phyloP scores from a whole-genome alignment of 805 yeast species.

The Debaryomyces prosopidis region DNA sequence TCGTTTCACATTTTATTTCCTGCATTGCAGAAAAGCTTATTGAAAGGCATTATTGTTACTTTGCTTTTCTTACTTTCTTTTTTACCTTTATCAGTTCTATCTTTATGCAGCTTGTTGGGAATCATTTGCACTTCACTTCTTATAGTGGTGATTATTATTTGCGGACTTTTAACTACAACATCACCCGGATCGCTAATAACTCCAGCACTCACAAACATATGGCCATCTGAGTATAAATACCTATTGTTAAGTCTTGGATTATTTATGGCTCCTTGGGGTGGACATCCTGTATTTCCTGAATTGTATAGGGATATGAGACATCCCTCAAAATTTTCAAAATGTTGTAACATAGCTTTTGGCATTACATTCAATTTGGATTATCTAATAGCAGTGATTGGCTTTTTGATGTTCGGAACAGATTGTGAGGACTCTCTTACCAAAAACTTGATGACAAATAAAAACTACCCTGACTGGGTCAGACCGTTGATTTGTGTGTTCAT shows the following conservation, averaged over 20 bases:
- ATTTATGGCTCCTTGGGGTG: conserved; percentile 81
- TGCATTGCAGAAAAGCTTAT: conserved; percentile 25
- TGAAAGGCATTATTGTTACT: conserved; percentile 43
- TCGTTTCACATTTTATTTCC: conserved; percentile 55
- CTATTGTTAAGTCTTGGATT: conserved; percentile 60
- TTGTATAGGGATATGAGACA: conserved; percentile 70
- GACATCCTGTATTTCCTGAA: conserved; percentile 80
- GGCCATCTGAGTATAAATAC: conserved; percentile 33
- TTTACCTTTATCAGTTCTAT: conserved; percentile 54
- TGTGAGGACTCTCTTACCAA: conserved; percentile 77
- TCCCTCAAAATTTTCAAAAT: conserved; percentile 55
- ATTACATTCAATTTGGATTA: conserved; percentile 61
- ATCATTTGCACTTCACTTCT: conserved; percentile 55
- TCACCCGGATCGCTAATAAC: conserved; percentile 58
- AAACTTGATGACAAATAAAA: conserved; percentile 62
- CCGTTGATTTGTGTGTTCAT: conserved; percentile 30
- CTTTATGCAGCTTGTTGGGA: conserved; percentile 56
- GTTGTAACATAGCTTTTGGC: conserved; percentile 56
- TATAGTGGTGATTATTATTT: conserved; percentile 42
- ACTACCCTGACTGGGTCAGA: conserved; percentile 63
- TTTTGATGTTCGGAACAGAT: conserved; percentile 74
- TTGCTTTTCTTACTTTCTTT: conserved; percentile 50
- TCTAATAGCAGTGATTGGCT: conserved; percentile 64
- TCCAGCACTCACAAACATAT: conserved; percentile 42
- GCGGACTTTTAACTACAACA: conserved; percentile 43